A percentile compares a stretch with the other conserved stretches of the same genome.
Evolutionary conservation across 768 basidiomycete genomes (phyloP).

Genomic region (Leccinum imitatum): DNA sequence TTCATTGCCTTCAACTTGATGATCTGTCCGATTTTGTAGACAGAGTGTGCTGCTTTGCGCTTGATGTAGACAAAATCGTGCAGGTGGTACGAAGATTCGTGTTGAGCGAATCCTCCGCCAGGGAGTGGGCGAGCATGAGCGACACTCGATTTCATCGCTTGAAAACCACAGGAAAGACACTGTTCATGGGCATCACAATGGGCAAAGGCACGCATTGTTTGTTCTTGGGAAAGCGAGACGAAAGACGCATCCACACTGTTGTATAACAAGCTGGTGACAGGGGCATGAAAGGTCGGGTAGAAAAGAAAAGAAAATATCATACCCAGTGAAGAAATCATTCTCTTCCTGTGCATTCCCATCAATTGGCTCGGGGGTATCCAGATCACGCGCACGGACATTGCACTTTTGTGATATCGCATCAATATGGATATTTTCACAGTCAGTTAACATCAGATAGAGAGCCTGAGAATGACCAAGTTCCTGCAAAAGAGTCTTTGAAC

Average conservation of each 20-base stretch:
- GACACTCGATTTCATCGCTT: constrained; percentile 26
- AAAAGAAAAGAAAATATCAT: constrained; percentile 14
- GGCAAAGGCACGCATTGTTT: constrained; percentile 30
- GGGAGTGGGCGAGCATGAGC: constrained; percentile 28
- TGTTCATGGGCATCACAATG: constrained; percentile 33
- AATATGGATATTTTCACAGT: constrained; percentile 56
- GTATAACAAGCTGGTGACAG: constrained; percentile 46
- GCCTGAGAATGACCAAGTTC: constrained; percentile 64
- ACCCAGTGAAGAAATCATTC: constrained; percentile 61
- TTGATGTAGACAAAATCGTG: constrained; percentile 63
- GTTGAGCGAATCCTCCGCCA: constrained; percentile 38
- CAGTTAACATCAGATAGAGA: constrained; percentile 50
- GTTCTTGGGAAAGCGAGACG: constrained; percentile 40
- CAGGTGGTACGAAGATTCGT: constrained; percentile 51
- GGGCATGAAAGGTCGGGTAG: constrained; percentile 1
- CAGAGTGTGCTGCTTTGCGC: constrained; percentile 26
- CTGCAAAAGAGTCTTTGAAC: constrained; percentile 60
- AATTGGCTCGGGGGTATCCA: constrained; percentile 45
- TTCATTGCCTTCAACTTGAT: constrained; percentile 34
- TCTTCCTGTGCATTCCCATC: constrained; percentile 41
- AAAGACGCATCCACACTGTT: constrained; percentile 49
- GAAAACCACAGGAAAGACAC: constrained; percentile 52
- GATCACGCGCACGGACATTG: constrained; percentile 43
- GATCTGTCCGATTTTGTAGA: constrained; percentile 59
- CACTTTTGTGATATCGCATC: constrained; percentile 60